phyloP scores from a whole-genome alignment of 805 yeast genomes.

The Metschnikowia similis region DNA sequence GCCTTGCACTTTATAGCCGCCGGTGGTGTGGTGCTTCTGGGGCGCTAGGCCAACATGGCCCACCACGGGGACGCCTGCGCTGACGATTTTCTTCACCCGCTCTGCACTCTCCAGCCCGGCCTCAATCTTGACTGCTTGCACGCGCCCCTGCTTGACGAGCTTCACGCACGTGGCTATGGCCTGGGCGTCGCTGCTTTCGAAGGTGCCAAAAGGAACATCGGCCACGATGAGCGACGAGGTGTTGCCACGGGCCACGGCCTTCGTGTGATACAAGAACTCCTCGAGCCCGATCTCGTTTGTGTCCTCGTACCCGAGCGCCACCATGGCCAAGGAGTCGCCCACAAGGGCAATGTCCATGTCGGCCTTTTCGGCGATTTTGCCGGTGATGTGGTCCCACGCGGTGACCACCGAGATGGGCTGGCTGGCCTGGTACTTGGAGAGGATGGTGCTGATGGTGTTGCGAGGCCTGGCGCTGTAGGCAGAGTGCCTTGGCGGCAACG shows the following conservation, averaged over 20 bases:
- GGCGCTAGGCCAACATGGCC: constrained; percentile 95
- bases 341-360: constrained; percentile 68
- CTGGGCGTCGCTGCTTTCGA: constrained; percentile 58
- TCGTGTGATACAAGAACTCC: constrained; percentile 72
- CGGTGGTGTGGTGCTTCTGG: constrained; percentile 69
- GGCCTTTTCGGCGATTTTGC: constrained; percentile 60
- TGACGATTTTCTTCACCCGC: constrained; percentile 52
- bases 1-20: constrained; percentile 91
- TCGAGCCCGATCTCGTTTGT: constrained; percentile 75
- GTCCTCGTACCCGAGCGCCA: constrained; percentile 72
- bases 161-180: constrained; percentile 58
- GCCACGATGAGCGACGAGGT: constrained; percentile 64
- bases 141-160: constrained; percentile 53
- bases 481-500: constrained; percentile 4
- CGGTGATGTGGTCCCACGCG: constrained; percentile 84
- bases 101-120: constrained; percentile 59
- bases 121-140: constrained; percentile 79
- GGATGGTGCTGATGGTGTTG: constrained; percentile 10
- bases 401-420: constrained; percentile 53
- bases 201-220: constrained; percentile 87
- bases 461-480: constrained; percentile 10
- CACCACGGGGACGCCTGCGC: constrained; percentile 80
- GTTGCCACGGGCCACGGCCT: constrained; percentile 73
- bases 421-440: constrained; percentile 10
- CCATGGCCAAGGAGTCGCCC: constrained; percentile 95